phyloP scores from a whole-genome alignment of 306 rosid genomes.

The Trifolium repens region DNA sequence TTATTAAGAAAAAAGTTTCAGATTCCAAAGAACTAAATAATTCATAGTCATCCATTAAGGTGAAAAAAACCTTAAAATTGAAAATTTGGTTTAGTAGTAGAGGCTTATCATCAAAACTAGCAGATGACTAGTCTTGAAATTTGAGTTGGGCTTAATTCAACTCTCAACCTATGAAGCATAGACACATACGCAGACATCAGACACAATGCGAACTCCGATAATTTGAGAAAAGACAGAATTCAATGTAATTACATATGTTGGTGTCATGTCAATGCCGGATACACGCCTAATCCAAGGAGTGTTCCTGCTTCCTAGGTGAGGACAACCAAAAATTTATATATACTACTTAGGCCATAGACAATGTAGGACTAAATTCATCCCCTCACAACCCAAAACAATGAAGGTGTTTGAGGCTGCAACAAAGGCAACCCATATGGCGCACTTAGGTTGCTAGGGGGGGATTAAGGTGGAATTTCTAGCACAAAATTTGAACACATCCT shows the following conservation, averaged over 20 bases:
- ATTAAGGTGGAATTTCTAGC: no score
- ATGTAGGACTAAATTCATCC: neutral
- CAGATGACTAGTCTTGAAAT: neutral
- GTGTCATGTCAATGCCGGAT: no score
- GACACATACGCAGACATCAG: no score
- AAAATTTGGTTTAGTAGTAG: neutral
- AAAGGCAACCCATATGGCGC: neutral
- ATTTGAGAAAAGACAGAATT: no score
- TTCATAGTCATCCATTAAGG: neutral
- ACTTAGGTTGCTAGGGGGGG: neutral
- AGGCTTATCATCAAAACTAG: neutral
- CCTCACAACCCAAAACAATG: neutral
- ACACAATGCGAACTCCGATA: no score
- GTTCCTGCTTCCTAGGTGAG: neutral
- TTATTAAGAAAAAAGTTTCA: neutral
- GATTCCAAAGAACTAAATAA: slow-evolving; percentile 12
- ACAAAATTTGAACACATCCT: no score
- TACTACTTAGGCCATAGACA: neutral
- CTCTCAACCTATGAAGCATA: no score
- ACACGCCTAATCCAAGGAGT: no score
- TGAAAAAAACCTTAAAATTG: neutral
- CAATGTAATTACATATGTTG: no score
- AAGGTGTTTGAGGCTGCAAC: neutral
- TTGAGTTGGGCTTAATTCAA: neutral
- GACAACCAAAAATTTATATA: neutral